Conservation (phyloP, 192 early-diverging fungal species). For the Coemansia sp. region DNA sequence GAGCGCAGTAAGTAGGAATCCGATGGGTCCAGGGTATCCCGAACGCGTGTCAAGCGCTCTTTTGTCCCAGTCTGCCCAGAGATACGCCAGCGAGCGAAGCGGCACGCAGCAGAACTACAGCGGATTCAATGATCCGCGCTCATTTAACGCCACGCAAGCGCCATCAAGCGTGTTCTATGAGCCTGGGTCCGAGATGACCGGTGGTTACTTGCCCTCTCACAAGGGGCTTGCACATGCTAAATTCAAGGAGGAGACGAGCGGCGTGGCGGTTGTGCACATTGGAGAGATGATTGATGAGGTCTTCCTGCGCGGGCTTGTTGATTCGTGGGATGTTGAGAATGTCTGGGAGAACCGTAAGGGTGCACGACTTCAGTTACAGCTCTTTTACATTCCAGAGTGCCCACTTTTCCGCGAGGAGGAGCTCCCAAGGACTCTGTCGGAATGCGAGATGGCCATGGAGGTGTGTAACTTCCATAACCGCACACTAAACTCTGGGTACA, state of each 20-base stretch:
- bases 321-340: slow-evolving; percentile 56
- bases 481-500: slow-evolving; percentile 54
- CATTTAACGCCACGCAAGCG: slow-evolving; percentile 46
- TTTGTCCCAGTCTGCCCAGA: slow-evolving; percentile 4
- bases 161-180: slow-evolving; percentile 54
- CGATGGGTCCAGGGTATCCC: slow-evolving; percentile 13
- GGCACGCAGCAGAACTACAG: slow-evolving; percentile 15
- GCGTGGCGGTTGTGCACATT: slow-evolving; percentile 52
- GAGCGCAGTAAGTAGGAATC: slow-evolving; percentile 1
- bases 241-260: slow-evolving; percentile 56
- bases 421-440: slow-evolving; percentile 50
- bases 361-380: slow-evolving; percentile 51
- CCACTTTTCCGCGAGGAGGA: slow-evolving; percentile 55
- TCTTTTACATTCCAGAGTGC: slow-evolving; percentile 56
- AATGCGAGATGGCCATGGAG: slow-evolving; percentile 57
- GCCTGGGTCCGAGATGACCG: slow-evolving; percentile 19
- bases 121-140: slow-evolving; percentile 37
- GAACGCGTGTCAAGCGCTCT: slow-evolving; percentile 30
- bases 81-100: slow-evolving; percentile 12
- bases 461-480: slow-evolving; percentile 56
- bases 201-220: slow-evolving; percentile 11
- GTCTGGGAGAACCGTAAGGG: slow-evolving; percentile 54
- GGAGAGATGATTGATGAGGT: slow-evolving; percentile 54
- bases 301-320: slow-evolving; percentile 51
- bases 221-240: slow-evolving; percentile 46